Percentiles rank a stretch among this genome's conserved stretches.
phyloP scores from a whole-genome alignment of 805 yeast species.

The Kuraishia floccosa region DNA sequence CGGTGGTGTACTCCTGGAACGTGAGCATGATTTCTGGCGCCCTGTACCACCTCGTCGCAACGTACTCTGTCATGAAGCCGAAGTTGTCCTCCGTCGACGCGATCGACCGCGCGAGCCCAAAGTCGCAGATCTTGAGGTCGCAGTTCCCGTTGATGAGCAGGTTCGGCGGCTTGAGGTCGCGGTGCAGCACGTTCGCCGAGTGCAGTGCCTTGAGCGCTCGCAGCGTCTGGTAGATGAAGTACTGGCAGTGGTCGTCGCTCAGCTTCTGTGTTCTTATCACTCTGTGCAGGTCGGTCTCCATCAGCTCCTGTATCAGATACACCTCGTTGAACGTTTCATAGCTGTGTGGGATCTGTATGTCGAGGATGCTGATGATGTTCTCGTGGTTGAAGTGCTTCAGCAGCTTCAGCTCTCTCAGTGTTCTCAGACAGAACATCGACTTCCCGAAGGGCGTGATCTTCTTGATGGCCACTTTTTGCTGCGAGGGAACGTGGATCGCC shows the following conservation, averaged over 20 bases:
- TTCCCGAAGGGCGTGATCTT: slow-evolving; percentile 90
- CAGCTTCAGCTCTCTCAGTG: slow-evolving; percentile 80
- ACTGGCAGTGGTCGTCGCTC: slow-evolving; percentile 89
- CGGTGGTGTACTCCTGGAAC: slow-evolving; percentile 85
- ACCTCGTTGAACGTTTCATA: slow-evolving; percentile 78
- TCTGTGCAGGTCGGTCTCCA: slow-evolving; percentile 81
- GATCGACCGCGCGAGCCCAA: slow-evolving; percentile 73
- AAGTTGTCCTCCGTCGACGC: slow-evolving; percentile 55
- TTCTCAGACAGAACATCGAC: slow-evolving; percentile 79
- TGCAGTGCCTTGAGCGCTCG: slow-evolving; percentile 87
- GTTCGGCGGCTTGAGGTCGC: slow-evolving; percentile 89
- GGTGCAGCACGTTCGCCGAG: slow-evolving; percentile 86
- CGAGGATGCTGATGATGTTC: slow-evolving; percentile 81
- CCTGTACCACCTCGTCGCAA: slow-evolving; percentile 95
- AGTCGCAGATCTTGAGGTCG: slow-evolving; percentile 89
- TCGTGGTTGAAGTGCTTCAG: slow-evolving; percentile 89
- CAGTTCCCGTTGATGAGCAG: slow-evolving; percentile 82
- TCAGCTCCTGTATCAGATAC: slow-evolving; percentile 75
- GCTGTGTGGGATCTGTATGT: slow-evolving; percentile 74
- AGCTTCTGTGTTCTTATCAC: slow-evolving; percentile 74
- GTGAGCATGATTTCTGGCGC: slow-evolving; percentile 98
- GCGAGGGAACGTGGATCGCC: slow-evolving; percentile 78
- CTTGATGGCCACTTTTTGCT: slow-evolving; percentile 88
- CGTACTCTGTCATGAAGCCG: slow-evolving; percentile 91
- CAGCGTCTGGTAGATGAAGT: slow-evolving; percentile 83